Evolutionary conservation across 768 basidiomycete genomes (phyloP), one percentile per base, ranked within the genome.

Genomic region (Mycena maculata): DNA sequence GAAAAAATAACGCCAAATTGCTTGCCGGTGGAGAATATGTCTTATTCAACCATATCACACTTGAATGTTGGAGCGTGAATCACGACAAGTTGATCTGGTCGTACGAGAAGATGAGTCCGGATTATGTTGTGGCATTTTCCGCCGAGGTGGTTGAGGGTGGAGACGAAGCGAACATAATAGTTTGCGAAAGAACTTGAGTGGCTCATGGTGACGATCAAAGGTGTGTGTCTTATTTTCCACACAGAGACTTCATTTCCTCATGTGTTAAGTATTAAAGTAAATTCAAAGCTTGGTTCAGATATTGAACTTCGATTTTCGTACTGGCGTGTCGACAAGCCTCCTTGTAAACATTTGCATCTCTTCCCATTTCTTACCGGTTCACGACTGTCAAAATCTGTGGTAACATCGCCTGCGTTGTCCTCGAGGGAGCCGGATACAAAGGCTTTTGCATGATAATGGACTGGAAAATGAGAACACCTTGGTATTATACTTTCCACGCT

Each of bases 51-150:
- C 42, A 61, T 33, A 7, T 8, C 31, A 65, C 50, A 4, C 38
- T 69, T 11, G 68, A 69, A 50, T 69, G 68, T 31, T 69, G 68
- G 68, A 65, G 52, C 30, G 63, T 69, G 12, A 50, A 25, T 20
- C 33, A 60, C 33, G 56, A 69, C 54, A 18, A 44, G 15, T 36
- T 54, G 28, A 23, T 69, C 22, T 69, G 68, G 63, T 12, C 66
- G 9, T 50, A 64, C 38, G 44, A 65, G 5, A 55, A 41, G 30
- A 30, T 15, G 12, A 23, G 25, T 15, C 45, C 45, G 13, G 58
- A 50, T 15, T 64, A 6, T 10, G 54, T 64, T 11, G 2, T 10
- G 1, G 28, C 45, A 6, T 69, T 69, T 38, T 44, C 36, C 12
- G 50, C 48, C 1, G 68, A 69, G n/a, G 22, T 69, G 10, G 12